Percentiles rank a stretch among this genome's conserved stretches.
These are phyloP conservation scores for Juglanconis oblonga DNA, from an alignment of 2,329 filamentous ascomycete species.

Conservation along the genomic window DNA sequence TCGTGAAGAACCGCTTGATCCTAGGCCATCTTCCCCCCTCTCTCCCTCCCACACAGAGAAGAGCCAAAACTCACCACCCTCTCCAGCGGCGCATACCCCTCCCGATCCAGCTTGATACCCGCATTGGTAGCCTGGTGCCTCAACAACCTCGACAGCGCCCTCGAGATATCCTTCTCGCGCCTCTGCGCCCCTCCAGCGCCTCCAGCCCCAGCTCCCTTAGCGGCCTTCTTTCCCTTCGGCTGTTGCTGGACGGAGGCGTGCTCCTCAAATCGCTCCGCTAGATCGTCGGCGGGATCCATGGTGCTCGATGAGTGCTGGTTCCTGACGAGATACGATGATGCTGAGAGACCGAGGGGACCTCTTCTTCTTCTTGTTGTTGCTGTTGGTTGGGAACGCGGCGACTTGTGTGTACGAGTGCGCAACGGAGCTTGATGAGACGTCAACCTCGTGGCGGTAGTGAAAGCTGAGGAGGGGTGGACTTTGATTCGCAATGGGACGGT, in stretches of 20 bases:
- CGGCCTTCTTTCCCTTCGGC: conserved; percentile 24
- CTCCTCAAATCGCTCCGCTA: conserved; percentile 19
- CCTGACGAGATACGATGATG: neutral
- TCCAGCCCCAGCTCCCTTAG: conserved; percentile 24
- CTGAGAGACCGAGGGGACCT: neutral
- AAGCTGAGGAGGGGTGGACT: too few species aligned
- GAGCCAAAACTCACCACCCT: conserved; percentile 49
- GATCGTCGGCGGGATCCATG: conserved; percentile 12
- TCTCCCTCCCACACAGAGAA: neutral
- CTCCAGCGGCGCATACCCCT: conserved; percentile 58
- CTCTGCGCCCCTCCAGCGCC: conserved; percentile 30
- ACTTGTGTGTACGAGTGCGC: too few species aligned
- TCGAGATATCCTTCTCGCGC: conserved; percentile 50
- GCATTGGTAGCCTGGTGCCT: conserved; percentile 56
- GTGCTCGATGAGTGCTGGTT: neutral
- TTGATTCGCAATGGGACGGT: too few species aligned
- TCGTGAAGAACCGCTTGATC: too few species aligned
- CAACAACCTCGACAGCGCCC: conserved; percentile 51
- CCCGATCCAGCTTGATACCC: conserved; percentile 54
- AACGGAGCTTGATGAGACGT: too few species aligned
- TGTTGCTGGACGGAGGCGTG: conserved; percentile 10
- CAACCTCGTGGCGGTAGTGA: too few species aligned
- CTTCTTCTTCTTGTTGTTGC: too few species aligned
- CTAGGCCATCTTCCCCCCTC: too few species aligned
- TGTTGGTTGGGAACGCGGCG: too few species aligned